Conservation (phyloP, 1,284 basidiomycete genomes). For the Irpex sp. region DNA sequence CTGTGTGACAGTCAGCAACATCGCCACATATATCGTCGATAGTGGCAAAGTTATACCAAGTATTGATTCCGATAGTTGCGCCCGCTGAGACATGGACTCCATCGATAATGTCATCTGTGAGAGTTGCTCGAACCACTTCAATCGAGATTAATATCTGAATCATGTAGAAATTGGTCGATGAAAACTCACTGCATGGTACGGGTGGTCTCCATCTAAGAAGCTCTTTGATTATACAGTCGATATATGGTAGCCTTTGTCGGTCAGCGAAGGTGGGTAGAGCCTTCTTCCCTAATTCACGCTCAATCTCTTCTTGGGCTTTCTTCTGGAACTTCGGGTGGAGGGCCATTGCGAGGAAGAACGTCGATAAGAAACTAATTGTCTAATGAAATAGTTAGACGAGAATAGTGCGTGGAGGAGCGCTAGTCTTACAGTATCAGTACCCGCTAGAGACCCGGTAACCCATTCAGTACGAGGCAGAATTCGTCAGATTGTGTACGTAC, state of each 20-base stretch:
- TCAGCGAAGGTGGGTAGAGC: background rate
- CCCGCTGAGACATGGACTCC: background rate
- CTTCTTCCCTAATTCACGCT: background rate
- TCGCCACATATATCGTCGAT: background rate
- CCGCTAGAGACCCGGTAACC: background rate
- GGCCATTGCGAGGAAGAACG: slow-evolving; percentile 3
- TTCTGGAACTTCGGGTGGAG: slow-evolving; percentile 1
- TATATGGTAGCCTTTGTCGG: background rate
- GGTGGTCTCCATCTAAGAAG: background rate
- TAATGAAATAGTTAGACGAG: background rate
- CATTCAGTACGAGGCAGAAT: background rate
- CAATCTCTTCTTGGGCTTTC: slow-evolving; percentile 2
- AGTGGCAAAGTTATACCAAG: background rate
- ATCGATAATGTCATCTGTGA: background rate
- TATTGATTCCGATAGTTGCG: background rate
- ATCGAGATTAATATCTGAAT: background rate
- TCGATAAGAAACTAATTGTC: background rate
- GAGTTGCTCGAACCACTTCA: background rate
- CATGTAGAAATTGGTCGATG: background rate
- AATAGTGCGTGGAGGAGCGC: background rate
- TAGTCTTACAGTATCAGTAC: background rate
- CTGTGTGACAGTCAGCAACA: background rate
- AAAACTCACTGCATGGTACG: background rate
- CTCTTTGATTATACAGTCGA: background rate
- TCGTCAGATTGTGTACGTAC: background rate